These are phyloP conservation scores for Colletotrichum tabaci DNA, from an alignment of 2,329 filamentous ascomycete genomes.

Conservation along the genomic window DNA sequence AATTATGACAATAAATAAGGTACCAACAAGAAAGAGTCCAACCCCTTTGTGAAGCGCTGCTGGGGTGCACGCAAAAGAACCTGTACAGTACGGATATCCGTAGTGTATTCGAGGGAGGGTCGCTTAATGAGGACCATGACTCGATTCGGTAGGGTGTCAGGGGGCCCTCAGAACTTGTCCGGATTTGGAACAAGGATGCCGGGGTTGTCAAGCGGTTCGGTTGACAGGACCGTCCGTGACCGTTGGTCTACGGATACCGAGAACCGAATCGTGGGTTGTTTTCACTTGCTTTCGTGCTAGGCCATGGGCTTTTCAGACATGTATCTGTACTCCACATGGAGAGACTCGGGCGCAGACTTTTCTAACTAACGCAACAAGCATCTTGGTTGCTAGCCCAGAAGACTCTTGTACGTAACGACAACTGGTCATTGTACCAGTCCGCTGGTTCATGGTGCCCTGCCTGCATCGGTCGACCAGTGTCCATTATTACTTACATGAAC, in stretches of 20 bases:
- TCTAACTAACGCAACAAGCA: background rate
- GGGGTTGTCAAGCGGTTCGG: constrained; percentile 11
- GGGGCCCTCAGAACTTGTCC: background rate
- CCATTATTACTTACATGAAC: background rate
- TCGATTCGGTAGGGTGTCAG: background rate
- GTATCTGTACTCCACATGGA: background rate
- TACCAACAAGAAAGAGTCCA: background rate
- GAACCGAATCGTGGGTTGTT: background rate
- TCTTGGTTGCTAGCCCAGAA: background rate
- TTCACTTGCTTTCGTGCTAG: background rate
- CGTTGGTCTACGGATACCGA: background rate
- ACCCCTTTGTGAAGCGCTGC: background rate
- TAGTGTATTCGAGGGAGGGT: background rate
- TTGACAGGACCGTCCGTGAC: constrained; percentile 11
- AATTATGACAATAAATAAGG: background rate
- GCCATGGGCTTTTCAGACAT: background rate
- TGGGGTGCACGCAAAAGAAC: background rate
- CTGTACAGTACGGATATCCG: too few species aligned
- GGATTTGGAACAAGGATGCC: constrained; percentile 5
- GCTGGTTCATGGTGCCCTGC: background rate
- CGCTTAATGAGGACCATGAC: constrained; percentile 11
- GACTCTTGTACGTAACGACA: constrained; percentile 21
- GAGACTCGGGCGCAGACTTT: too few species aligned
- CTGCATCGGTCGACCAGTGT: too few species aligned
- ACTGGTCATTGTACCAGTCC: background rate